Evolutionary conservation across 1,284 basidiomycete genomes (phyloP), one percentile per base, ranked within the genome.

Genomic region (Cryptococcus sp.): DNA sequence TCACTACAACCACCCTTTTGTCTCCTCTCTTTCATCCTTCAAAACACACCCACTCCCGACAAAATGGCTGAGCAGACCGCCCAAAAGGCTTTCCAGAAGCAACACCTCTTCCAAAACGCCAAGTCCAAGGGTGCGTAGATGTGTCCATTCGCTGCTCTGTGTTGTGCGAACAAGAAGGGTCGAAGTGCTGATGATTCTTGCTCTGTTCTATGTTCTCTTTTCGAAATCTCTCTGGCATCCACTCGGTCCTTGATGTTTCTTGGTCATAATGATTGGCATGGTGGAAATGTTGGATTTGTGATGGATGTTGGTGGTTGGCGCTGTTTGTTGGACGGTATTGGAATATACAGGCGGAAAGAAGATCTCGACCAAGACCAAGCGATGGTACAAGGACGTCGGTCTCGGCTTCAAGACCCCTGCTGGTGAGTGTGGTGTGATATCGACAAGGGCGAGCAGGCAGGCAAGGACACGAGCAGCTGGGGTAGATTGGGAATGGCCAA

Each of bases 351-450:
- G 82, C 73, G 87, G 88, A 70, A 91, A 91, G 84, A 94, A 94
- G 85, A 83, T 92, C 66, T 84, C 88, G 63, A 92, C 92, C 72
- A 97, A 89, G 85, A 89, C 93, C 70, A 95, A 89, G 86, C 85
- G 96, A 80, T 99, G 96, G 96, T 97, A 93, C 85, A 99, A 98
- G 85, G 93, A 97, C 81, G 90, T 96, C 78, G 93, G 93, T 75
- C 84, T 97, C 60, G 93, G 93, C 57, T 96, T 93, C 84, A 95
- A 95, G 87, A 99, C 93, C 57, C 96, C 96, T 59, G 39, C 66
- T 69, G 74, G 74, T 76, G 63, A 68, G 74, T 72, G 17, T 20
- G 23, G 46, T 38, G 29, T 39, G n/a, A 29, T n/a, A n/a, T 43
- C 22, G 7, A 15, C 37, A 22, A 20, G 41, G 34, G 34, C 17